phyloP scores from a whole-genome alignment of 768 basidiomycete genomes.

The Pleurotus ostreatus region DNA sequence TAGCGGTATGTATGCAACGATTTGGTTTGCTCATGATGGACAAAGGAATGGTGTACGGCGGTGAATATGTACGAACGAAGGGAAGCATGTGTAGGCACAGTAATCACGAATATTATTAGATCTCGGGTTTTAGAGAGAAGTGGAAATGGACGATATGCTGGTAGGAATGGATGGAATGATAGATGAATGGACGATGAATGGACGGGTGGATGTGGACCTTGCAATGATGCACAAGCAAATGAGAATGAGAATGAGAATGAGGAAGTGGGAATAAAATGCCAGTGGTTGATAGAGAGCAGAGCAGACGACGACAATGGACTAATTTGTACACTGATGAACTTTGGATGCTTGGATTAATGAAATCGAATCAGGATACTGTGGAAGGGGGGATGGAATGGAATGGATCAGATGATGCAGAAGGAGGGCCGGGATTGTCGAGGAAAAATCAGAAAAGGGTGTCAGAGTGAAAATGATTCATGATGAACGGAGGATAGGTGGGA shows the following conservation, averaged over 20 bases:
- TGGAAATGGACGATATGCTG: neutral
- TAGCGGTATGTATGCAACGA: neutral
- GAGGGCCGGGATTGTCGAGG: neutral
- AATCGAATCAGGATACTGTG: neutral
- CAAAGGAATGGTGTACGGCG: neutral
- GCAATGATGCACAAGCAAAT: constrained; percentile 1
- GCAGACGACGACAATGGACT: neutral
- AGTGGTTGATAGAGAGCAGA: neutral
- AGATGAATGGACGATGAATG: constrained; percentile 1
- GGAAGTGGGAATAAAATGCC: neutral
- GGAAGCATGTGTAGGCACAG: neutral
- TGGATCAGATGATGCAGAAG: neutral
- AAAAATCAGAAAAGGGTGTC: neutral
- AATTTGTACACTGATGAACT: constrained; percentile 5
- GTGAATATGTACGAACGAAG: neutral
- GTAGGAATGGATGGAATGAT: neutral
- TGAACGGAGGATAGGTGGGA: neutral
- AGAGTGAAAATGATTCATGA: neutral
- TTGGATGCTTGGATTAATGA: neutral
- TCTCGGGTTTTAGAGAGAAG: neutral
- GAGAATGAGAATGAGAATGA: neutral
- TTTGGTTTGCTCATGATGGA: neutral
- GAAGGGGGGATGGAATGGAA: neutral
- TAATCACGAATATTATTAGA: neutral
- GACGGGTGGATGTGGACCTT: neutral